A percentile compares a stretch with the other conserved stretches of the same genome.
These are phyloP conservation scores for Leishmania tropica DNA, from an alignment of 208 protist genomes.

Conservation along the genomic window DNA sequence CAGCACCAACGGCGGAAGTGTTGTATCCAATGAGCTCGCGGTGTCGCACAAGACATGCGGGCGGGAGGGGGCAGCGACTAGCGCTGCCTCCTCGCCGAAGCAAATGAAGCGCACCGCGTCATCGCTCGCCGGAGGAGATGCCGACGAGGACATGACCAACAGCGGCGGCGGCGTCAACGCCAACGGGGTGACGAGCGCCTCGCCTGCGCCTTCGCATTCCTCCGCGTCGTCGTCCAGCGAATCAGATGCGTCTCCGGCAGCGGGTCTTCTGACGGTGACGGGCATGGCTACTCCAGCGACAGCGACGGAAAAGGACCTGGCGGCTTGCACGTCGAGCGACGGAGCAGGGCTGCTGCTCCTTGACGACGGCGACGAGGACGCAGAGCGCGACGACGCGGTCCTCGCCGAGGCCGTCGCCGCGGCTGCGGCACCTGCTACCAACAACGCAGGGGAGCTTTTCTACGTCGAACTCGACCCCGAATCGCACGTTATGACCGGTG, in stretches of 20 bases:
- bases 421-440: constrained; percentile 7
- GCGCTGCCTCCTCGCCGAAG: not conserved
- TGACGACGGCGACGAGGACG: not conserved
- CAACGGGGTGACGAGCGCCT: constrained; percentile 27
- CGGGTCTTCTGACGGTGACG: constrained; percentile 7
- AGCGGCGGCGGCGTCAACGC: constrained; percentile 27
- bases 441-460: constrained; percentile 22
- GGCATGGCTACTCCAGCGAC: not conserved
- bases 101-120: constrained; percentile 6
- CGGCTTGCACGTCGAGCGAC: not conserved
- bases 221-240: constrained; percentile 16
- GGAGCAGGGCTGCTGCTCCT: not conserved
- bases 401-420: constrained; percentile 4
- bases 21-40: not conserved
- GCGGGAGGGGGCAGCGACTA: not conserved
- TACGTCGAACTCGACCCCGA: constrained; percentile 36
- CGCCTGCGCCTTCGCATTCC: constrained; percentile 22
- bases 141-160: constrained; percentile 28
- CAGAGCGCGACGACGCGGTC: constrained; percentile 1
- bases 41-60: not conserved
- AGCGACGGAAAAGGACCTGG: too few relatives aligned
- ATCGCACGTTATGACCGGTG: constrained; percentile 26
- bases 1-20: not conserved
- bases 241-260: constrained; percentile 3
- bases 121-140: constrained; percentile 22